Evolutionary conservation across 352 stramenopile species (phyloP), one percentile per base, ranked within the genome.

Genomic region (Phytopythium chamaehyphon): DNA sequence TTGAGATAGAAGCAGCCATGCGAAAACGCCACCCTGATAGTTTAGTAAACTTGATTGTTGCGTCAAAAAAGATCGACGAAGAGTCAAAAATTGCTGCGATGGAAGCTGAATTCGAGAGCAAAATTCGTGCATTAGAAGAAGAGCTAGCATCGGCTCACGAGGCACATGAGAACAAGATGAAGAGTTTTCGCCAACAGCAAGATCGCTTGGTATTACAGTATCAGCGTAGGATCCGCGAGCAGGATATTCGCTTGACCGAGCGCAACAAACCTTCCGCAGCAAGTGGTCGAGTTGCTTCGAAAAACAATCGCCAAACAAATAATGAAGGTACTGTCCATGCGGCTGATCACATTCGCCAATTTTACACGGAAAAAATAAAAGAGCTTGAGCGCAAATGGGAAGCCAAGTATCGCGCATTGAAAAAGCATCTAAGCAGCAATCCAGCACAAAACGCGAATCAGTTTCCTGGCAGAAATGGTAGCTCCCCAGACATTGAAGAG

Each of bases 1-100:
- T 64, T 6, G 76, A 90, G n/a, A 66, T 95, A 64, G 78, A 93
- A 60, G 66, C 82, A 48, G 81, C 82, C 0, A 90, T 93, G 76
- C 72, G 76, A 1, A 73, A 65, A 26, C 73, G 82, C 19, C 80
- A 95, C 26, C 84, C 84, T 1, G 79, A 95, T 23, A 93, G 80
- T 37, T 59, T 95, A 35, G 66, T 84, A 11, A 93, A 85, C 50
- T 64, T 95, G 21, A 88, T 92, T 35, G 54, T 93, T 16, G 77
- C 74, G 22, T 85, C 77, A 54, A 70, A 73, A 28, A 81, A 84
- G 44, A 73, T 71, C 3, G 69, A 88, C 9, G 77, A 91, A 45
- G 78, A 90, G 24, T 76, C 68, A 5, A 79, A 73, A n/a, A 65
- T 71, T 12, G 45, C 59, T 18, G 43, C 70, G 15, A 48, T 88